A percentile compares a stretch with the other conserved stretches of the same genome.
These are phyloP conservation scores for Exophiala aquamarina DNA, from an alignment of 2,329 filamentous ascomycete species.

Conservation along the genomic window DNA sequence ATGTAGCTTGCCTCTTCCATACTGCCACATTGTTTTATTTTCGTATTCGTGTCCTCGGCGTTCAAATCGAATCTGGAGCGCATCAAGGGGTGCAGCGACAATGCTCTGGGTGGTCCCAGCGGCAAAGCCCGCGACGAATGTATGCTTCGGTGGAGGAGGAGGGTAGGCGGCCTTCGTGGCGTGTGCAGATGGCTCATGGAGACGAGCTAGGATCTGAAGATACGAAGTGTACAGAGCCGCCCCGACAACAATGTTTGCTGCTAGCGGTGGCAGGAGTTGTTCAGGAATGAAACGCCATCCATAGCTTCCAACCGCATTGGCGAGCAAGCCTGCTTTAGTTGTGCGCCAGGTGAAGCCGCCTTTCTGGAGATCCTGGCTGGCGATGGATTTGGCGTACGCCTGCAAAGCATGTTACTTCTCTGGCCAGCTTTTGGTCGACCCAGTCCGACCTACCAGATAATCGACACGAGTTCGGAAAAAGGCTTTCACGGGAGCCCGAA, in stretches of 20 bases:
- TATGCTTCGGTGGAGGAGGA: conserved; percentile 53
- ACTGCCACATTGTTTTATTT: conserved; percentile 64
- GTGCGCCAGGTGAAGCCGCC: conserved; percentile 56
- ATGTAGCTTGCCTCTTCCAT: conserved; percentile 56
- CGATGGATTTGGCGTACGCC: conserved; percentile 63
- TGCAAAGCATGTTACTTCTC: conserved; percentile 29
- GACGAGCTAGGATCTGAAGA: conserved; percentile 56
- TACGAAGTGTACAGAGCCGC: conserved; percentile 65
- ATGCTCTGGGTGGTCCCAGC: conserved; percentile 62
- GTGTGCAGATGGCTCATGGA: conserved; percentile 59
- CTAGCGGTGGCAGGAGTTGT: conserved; percentile 61
- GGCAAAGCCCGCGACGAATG: conserved; percentile 59
- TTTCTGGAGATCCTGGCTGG: conserved; percentile 53
- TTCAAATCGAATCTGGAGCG: conserved; percentile 61
- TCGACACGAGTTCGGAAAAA: conserved; percentile 91
- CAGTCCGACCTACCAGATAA: conserved; percentile 51
- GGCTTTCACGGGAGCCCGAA: conserved; percentile 84
- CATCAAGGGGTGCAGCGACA: conserved; percentile 63
- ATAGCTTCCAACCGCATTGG: conserved; percentile 61
- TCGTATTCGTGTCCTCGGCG: conserved; percentile 37
- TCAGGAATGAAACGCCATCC: conserved; percentile 66
- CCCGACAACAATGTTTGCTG: conserved; percentile 63
- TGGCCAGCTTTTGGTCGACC: not conserved
- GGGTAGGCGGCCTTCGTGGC: conserved; percentile 61
- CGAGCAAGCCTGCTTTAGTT: conserved; percentile 61